Evolutionary conservation across 495 filamentous ascomycete species (phyloP).

Genomic region (Delitschia confertaspora): DNA sequence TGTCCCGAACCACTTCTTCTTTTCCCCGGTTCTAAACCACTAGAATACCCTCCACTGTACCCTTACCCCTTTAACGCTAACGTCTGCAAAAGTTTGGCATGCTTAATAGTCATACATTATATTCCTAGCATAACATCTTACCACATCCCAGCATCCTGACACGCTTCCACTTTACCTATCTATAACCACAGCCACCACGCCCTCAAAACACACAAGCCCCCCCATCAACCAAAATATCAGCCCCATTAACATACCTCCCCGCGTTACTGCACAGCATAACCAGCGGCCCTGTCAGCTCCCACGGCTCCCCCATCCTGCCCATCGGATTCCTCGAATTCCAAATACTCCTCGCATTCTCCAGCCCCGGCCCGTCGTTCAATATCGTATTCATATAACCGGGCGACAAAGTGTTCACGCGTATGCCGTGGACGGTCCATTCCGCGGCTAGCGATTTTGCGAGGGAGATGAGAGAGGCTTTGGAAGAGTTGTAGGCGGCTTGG

Average conservation of each 20-base stretch:
- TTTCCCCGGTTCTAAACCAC: no score
- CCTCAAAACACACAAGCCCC: conserved; percentile 19
- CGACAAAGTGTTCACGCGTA: conserved; percentile 59
- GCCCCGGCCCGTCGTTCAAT: conserved; percentile 56
- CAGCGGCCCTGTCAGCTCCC: conserved; percentile 59
- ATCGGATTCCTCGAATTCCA: conserved; percentile 58
- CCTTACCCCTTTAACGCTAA: no score
- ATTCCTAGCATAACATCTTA: no score
- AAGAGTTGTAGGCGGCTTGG: conserved; percentile 61
- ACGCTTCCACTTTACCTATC: no score
- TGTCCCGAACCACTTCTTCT: no score
- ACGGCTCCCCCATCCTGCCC: conserved; percentile 57
- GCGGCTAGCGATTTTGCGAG: conserved; percentile 54
- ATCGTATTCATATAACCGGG: conserved; percentile 79
- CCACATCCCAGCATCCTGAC: no score
- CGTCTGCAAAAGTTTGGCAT: no score
- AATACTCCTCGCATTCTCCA: conserved; percentile 45
- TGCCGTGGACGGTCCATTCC: conserved; percentile 56
- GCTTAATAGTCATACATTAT: no score
- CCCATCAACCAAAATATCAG: conserved; percentile 54
- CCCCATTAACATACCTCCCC: conserved; percentile 60
- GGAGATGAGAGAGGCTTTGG: conserved; percentile 54
- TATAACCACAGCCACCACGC: conserved; percentile 14
- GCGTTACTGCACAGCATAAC: conserved; percentile 55
- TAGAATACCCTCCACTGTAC: no score